phyloP scores from a whole-genome alignment of 2,329 filamentous ascomycete species.

The Celoporthe dispersa region DNA sequence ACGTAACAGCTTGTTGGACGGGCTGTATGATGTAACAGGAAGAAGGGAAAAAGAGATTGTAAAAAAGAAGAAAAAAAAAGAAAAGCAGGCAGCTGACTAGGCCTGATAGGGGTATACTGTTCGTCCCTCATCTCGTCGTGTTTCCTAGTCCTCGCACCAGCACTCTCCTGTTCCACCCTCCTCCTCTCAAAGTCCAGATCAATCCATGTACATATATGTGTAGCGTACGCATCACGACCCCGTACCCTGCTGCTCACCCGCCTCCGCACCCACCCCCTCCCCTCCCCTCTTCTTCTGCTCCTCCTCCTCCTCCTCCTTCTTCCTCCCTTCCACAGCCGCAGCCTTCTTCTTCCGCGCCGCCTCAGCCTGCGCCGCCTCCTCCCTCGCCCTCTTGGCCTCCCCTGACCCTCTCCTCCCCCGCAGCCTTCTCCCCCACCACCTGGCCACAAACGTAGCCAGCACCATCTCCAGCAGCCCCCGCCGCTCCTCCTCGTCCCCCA shows the following conservation, averaged over 20 bases:
- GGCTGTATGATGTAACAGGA: no score
- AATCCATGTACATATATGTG: neutral
- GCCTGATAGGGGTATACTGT: neutral
- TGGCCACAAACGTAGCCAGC: constrained; percentile 22
- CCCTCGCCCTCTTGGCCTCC: constrained; percentile 19
- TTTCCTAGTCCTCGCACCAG: neutral
- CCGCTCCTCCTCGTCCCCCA: constrained; percentile 25
- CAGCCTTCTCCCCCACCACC: constrained; percentile 27
- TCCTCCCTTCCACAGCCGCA: constrained; percentile 14
- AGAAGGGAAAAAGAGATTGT: no score
- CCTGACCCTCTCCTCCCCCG: constrained; percentile 16
- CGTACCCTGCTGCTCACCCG: neutral
- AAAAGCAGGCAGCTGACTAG: neutral
- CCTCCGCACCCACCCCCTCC: neutral
- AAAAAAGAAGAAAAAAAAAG: neutral
- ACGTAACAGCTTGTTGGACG: no score
- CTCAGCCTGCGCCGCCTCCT: constrained; percentile 22
- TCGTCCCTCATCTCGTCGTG: neutral
- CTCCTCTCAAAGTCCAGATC: neutral
- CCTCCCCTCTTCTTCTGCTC: neutral
- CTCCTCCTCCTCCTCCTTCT: constrained; percentile 10
- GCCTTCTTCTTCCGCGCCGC: constrained; percentile 12
- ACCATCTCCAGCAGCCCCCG: constrained; percentile 27
- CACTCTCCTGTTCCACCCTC: neutral
- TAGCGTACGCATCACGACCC: neutral